Conservation (phyloP, 176 grass and related monocot species). For the Aegilops umbellulata region DNA sequence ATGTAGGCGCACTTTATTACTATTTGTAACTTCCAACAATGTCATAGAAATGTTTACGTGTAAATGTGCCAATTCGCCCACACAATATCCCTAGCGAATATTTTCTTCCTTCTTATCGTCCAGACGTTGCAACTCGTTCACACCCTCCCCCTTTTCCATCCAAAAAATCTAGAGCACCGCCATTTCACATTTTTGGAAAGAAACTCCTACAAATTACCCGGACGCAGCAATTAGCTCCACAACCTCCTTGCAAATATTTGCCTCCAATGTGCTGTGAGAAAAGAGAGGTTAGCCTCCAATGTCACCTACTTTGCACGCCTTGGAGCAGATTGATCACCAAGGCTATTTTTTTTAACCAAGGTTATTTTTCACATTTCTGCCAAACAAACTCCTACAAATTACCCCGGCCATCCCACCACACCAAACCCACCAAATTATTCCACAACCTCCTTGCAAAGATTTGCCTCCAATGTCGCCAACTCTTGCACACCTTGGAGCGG, state of each 20-base stretch:
- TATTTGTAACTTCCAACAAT: not conserved
- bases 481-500: not conserved
- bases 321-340: not conserved
- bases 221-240: not conserved
- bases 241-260: not conserved
- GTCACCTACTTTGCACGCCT: not conserved
- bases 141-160: not conserved
- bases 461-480: not conserved
- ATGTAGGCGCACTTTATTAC: not conserved
- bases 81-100: not conserved
- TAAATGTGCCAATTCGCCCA: not conserved
- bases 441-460: not conserved
- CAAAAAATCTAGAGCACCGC: not conserved
- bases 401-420: not conserved
- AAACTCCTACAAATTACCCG: not conserved
- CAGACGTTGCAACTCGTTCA: not conserved
- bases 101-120: not conserved
- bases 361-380: not conserved
- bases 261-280: too few species aligned
- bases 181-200: not conserved
- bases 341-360: not conserved
- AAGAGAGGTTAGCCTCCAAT: not conserved
- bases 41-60: not conserved
- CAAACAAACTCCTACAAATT: not conserved
- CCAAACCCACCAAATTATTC: not conserved